A percentile compares a stretch with the other conserved stretches of the same genome.
Conservation (phyloP, 2,329 filamentous ascomycete species). For the Sphaerulina musiva region DNA sequence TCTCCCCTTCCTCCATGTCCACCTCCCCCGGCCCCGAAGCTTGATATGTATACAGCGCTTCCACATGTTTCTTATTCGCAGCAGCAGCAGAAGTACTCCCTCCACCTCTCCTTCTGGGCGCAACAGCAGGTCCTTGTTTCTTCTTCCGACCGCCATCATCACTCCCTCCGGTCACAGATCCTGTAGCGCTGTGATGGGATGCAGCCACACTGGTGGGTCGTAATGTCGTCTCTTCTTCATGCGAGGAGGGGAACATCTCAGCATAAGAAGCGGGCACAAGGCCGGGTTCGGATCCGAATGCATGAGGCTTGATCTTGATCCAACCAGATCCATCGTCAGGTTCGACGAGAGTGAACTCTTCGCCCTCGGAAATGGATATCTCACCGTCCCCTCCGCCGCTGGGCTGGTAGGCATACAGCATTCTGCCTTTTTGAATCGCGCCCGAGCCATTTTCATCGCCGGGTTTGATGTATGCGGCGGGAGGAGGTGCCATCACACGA, state of each 20-base stretch:
- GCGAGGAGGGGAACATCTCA: slow-evolving; percentile 46
- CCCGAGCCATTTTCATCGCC: slow-evolving; percentile 44
- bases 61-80: slow-evolving; percentile 89
- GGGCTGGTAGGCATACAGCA: slow-evolving; percentile 83
- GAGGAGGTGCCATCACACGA: slow-evolving; percentile 80
- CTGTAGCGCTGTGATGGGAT: slow-evolving; percentile 48
- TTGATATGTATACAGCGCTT: slow-evolving; percentile 86
- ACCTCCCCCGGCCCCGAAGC: slow-evolving; percentile 82
- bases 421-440: slow-evolving; percentile 66
- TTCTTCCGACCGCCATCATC: slow-evolving; percentile 45
- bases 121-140: slow-evolving; percentile 87
- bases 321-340: slow-evolving; percentile 90
- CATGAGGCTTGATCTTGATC: slow-evolving; percentile 63
- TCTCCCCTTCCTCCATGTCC: slow-evolving; percentile 83
- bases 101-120: slow-evolving; percentile 49
- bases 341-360: slow-evolving; percentile 71
- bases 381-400: slow-evolving; percentile 64
- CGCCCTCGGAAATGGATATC: slow-evolving; percentile 69
- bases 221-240: slow-evolving; percentile 7
- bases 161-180: slow-evolving; percentile 55
- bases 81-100: slow-evolving; percentile 36
- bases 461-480: slow-evolving; percentile 64
- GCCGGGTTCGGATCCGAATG: slow-evolving; percentile 62
- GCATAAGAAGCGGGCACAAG: slow-evolving; percentile 83
- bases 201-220: slow-evolving; percentile 50